phyloP scores from a whole-genome alignment of 2,329 filamentous ascomycete species.

The Phaeoacremonium minimum region DNA sequence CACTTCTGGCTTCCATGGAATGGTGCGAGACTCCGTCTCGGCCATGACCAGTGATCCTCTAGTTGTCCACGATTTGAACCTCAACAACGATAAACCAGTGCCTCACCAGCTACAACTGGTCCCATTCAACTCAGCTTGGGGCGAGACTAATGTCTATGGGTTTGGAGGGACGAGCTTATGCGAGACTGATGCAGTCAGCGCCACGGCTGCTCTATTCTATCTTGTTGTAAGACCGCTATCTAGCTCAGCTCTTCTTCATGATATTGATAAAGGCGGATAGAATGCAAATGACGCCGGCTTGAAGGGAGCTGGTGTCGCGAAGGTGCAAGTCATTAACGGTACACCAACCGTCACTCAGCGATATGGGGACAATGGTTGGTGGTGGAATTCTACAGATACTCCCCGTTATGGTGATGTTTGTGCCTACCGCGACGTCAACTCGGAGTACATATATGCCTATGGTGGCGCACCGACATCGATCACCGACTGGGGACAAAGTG shows the following conservation, averaged over 20 bases:
- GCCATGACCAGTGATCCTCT: constrained; percentile 27
- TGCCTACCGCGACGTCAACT: constrained; percentile 29
- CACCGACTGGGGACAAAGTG: constrained; percentile 14
- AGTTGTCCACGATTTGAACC: constrained; percentile 26
- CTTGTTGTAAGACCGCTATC: constrained; percentile 23
- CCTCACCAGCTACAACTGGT: constrained; percentile 29
- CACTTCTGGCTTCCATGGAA: constrained; percentile 28
- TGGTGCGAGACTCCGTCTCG: constrained; percentile 32
- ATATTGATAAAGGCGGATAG: too few species aligned
- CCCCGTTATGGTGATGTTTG: constrained; percentile 32
- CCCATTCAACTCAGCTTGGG: constrained; percentile 28
- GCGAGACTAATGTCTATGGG: constrained; percentile 25
- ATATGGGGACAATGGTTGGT: constrained; percentile 23
- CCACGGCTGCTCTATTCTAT: constrained; percentile 26
- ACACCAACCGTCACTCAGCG: constrained; percentile 28
- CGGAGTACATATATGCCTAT: constrained; percentile 30
- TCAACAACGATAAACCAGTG: constrained; percentile 23
- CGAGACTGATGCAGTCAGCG: constrained; percentile 21
- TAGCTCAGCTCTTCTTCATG: too few species aligned
- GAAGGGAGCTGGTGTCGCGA: constrained; percentile 28
- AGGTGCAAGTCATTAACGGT: constrained; percentile 24
- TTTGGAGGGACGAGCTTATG: constrained; percentile 34
- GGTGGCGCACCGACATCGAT: constrained; percentile 29
- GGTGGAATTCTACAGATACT: constrained; percentile 25
- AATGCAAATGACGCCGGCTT: constrained; percentile 27